Evolutionary conservation across 75 land plant species (phyloP), one percentile per base, ranked within the genome.

Genomic region (Larix kaempferi): DNA sequence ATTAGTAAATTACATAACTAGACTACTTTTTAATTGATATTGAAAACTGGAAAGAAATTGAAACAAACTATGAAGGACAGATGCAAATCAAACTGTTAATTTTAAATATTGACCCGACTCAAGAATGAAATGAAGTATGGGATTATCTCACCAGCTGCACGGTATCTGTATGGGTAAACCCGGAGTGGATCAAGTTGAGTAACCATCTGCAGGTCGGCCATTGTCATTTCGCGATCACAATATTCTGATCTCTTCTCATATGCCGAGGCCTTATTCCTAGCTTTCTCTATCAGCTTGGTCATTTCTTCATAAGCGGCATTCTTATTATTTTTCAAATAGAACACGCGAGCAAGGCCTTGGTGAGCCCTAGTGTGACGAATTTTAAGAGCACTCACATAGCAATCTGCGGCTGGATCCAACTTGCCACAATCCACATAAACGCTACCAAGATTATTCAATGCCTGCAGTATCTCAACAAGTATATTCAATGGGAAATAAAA

Each of bases 241-340:
- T 97, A 97, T 79, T 97, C 99, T 61, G 98, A 92, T 54, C 99
- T 83, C 73, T 97, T 97, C 79, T 97, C 99, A 82, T 95, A 97
- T 75, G 99, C 99, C 54, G 99, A 97, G 11, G 99, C 99, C 81
- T 92, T 97, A 76, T 88, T 97, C 37, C 76, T 82, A 29, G 99
- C 95, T 85, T 95, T 97, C 78, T 89, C 95, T 76, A 97, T 97
- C 75, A 97, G 85, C 71, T 89, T 91, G 27, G 95, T 97, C 98
- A 97, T 97, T 79, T 97, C 98, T 22, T 92, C 95, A 73, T 92
- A 95, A 52, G 99, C 99, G 76, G 98, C 88, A 59, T 75, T 79
- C 44, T 88, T 83, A 25, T 97, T 90, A 74, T 90, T 87, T 79
- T 83, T 94, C 16, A 97, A 88, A 66, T 71, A 90, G 82, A 94